A percentile compares a stretch with the other conserved stretches of the same genome.
Conservation (phyloP, 495 filamentous ascomycete species). For the Aspergillus ostianus region DNA sequence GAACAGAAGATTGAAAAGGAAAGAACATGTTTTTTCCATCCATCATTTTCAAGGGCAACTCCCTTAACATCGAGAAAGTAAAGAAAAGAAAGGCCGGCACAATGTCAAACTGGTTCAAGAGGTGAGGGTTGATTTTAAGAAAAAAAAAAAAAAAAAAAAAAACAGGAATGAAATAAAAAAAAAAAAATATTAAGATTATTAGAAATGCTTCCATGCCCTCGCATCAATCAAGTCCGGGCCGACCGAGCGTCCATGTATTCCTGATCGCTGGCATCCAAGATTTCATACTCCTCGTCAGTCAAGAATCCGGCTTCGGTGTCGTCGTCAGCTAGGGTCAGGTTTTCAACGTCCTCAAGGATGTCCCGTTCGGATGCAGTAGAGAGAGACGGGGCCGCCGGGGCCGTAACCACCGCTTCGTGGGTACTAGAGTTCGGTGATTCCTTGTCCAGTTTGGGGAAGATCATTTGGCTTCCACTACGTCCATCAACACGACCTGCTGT, state of each 20-base stretch:
- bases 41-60: background rate
- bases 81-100: background rate
- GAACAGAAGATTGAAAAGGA: background rate
- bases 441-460: slow-evolving; percentile 95
- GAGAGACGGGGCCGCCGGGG: slow-evolving; percentile 32
- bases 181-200: background rate
- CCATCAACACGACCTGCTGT: background rate
- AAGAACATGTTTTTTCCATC: background rate
- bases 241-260: slow-evolving; percentile 61
- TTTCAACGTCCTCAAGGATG: slow-evolving; percentile 66
- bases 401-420: slow-evolving; percentile 52
- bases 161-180: too few species aligned
- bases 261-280: slow-evolving; percentile 92
- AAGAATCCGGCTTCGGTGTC: slow-evolving; percentile 67
- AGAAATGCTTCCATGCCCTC: background rate
- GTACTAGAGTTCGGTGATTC: slow-evolving; percentile 83
- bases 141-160: background rate
- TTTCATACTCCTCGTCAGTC: slow-evolving; percentile 97
- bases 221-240: slow-evolving; percentile 24
- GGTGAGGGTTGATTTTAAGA: background rate
- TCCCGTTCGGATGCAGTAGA: slow-evolving; percentile 50
- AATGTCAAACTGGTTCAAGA: background rate
- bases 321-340: slow-evolving; percentile 60
- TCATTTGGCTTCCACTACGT: slow-evolving; percentile 68
- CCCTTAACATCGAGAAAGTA: background rate